Percentiles rank a stretch among this genome's conserved stretches.
Evolutionary conservation across 306 rosid genomes (phyloP).

Genomic region (Vigna unguiculata): DNA sequence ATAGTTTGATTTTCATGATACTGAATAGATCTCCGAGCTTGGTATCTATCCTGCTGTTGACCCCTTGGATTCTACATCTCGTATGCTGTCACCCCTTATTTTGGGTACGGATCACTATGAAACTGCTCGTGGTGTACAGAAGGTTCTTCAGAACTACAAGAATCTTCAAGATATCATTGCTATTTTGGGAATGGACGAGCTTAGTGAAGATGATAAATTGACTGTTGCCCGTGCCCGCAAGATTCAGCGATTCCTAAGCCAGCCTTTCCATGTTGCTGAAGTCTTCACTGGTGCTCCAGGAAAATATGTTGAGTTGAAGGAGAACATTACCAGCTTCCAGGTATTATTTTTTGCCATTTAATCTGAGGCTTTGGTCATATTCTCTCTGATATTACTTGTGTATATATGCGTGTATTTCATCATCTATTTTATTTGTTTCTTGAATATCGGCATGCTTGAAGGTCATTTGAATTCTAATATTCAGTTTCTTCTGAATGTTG

Average conservation of each 20-base stretch:
- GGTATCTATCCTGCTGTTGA: conserved; percentile 99
- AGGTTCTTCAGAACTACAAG: conserved; percentile 95
- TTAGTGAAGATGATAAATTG: conserved; percentile 96
- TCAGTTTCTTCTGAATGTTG: neutral
- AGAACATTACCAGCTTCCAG: conserved; percentile 88
- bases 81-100: conserved; percentile 98
- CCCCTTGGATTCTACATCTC: conserved; percentile 96
- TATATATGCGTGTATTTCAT: neutral
- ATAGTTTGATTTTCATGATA: conserved; percentile 15
- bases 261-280: conserved; percentile 99
- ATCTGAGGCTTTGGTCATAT: neutral
- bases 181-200: conserved; percentile 99
- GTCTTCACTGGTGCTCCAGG: conserved; percentile 99
- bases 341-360: conserved; percentile 48
- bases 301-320: conserved; percentile 94
- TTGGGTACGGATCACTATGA: conserved; percentile 92
- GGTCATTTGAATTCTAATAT: too few species aligned
- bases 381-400: neutral
- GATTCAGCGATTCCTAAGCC: conserved; percentile 82
- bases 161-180: conserved; percentile 99
- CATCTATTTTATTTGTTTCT: neutral
- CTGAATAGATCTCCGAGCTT: conserved; percentile 86
- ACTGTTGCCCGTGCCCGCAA: conserved; percentile 99
- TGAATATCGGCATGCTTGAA: neutral
- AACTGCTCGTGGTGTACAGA: conserved; percentile 99